Percentiles rank a stretch among this genome's conserved stretches.
Conservation (phyloP, 305 asterid genomes). For the Fraxinus angustifolia region DNA sequence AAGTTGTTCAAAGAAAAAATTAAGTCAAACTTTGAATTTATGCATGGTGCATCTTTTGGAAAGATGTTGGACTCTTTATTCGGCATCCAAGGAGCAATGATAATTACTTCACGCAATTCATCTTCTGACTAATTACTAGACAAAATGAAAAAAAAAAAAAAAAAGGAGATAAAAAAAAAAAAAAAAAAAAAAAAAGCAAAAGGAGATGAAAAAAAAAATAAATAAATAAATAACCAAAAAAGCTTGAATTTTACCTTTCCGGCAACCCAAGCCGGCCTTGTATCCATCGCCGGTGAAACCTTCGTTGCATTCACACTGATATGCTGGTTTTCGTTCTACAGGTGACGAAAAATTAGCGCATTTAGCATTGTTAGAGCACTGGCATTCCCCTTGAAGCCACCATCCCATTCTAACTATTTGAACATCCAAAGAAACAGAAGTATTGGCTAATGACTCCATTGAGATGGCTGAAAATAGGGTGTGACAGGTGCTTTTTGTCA, state of each 20-base stretch:
- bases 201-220: not conserved
- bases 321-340: slow-evolving; percentile 23
- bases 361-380: slow-evolving; percentile 48
- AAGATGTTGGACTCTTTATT: not conserved
- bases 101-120: not conserved
- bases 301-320: slow-evolving; percentile 55
- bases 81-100: not conserved
- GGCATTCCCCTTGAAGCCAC: slow-evolving; percentile 69
- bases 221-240: not conserved
- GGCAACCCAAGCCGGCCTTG: slow-evolving; percentile 60
- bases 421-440: slow-evolving; percentile 60
- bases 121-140: not conserved
- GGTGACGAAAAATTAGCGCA: slow-evolving; percentile 40
- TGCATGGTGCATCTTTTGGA: not conserved
- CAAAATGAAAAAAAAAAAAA: not conserved
- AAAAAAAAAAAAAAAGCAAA: too few relatives aligned
- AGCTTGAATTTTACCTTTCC: slow-evolving; percentile 46
- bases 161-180: not conserved
- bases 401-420: slow-evolving; percentile 62
- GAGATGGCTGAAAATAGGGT: slow-evolving; percentile 66
- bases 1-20: not conserved
- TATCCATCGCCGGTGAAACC: slow-evolving; percentile 79
- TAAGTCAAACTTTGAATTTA: not conserved
- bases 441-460: slow-evolving; percentile 27
- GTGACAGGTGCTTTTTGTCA: slow-evolving; percentile 35